Evolutionary conservation across 352 stramenopile genomes (phyloP).

Genomic region (Lagenidium sp.): DNA sequence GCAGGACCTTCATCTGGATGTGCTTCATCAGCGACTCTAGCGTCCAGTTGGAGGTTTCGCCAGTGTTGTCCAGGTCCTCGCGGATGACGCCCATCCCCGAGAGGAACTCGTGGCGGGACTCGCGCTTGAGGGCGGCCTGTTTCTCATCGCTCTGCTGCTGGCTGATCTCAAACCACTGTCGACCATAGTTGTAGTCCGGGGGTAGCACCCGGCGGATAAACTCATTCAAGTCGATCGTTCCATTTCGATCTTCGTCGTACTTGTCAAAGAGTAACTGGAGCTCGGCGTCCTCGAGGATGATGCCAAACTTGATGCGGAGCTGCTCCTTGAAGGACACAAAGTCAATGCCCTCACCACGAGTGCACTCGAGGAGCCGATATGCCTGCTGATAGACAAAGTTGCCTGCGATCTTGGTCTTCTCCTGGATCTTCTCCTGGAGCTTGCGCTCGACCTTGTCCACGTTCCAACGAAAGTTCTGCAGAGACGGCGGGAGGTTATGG

Average conservation of each 20-base stretch:
- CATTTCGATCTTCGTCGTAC: slow-evolving; percentile 75
- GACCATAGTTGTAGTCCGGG: slow-evolving; percentile 63
- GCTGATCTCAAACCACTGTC: slow-evolving; percentile 68
- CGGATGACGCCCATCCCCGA: slow-evolving; percentile 17
- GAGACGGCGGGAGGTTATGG: slow-evolving; percentile 34
- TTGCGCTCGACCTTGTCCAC: slow-evolving; percentile 77
- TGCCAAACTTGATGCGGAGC: slow-evolving; percentile 68
- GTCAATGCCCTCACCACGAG: slow-evolving; percentile 68
- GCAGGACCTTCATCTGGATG: slow-evolving; percentile 71
- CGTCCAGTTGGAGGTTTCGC: slow-evolving; percentile 48
- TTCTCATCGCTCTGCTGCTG: slow-evolving; percentile 63
- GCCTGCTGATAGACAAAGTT: slow-evolving; percentile 84
- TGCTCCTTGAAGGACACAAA: slow-evolving; percentile 67
- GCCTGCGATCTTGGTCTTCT: slow-evolving; percentile 75
- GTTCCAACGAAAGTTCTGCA: slow-evolving; percentile 69
- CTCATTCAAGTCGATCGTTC: slow-evolving; percentile 75
- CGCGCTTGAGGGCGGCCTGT: slow-evolving; percentile 33
- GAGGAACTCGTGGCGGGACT: slow-evolving; percentile 61
- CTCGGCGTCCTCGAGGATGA: slow-evolving; percentile 66
- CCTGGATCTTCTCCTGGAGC: slow-evolving; percentile 79
- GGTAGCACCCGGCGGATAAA: slow-evolving; percentile 74
- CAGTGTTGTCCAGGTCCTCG: slow-evolving; percentile 29
- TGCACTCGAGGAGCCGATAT: slow-evolving; percentile 70
- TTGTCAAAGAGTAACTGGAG: slow-evolving; percentile 76
- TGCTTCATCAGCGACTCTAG: slow-evolving; percentile 54